These are phyloP conservation scores for Jackrogersella minutella DNA, from an alignment of 495 filamentous ascomycete genomes.

Conservation along the genomic window DNA sequence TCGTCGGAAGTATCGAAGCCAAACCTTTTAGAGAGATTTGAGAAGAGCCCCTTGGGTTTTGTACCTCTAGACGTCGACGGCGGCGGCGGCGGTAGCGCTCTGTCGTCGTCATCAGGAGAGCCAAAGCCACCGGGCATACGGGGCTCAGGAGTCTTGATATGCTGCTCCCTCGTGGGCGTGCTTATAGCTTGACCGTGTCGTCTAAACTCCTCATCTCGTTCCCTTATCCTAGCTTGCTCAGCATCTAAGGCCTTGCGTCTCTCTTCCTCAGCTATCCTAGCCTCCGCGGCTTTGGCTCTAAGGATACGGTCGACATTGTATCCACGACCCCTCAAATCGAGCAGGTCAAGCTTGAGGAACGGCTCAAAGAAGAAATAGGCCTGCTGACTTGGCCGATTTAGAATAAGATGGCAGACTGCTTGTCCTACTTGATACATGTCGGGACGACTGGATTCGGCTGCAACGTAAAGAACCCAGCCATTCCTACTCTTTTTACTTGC, in stretches of 20 bases:
- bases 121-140: conserved; percentile 76
- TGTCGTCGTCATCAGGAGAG: conserved; percentile 57
- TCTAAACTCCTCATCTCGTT: conserved; percentile 64
- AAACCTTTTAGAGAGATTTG: conserved; percentile 67
- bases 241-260: conserved; percentile 78
- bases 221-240: conserved; percentile 71
- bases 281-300: conserved; percentile 81
- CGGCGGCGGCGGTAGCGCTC: conserved; percentile 27
- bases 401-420: conserved; percentile 77
- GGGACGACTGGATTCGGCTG: conserved; percentile 59
- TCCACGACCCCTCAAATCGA: conserved; percentile 78
- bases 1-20: conserved; percentile 64
- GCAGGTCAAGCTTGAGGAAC: conserved; percentile 78
- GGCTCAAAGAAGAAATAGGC: conserved; percentile 87
- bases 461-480: conserved; percentile 57
- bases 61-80: conserved; percentile 35
- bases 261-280: conserved; percentile 82
- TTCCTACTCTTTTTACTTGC: conserved; percentile 52
- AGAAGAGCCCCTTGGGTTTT: conserved; percentile 64
- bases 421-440: conserved; percentile 91
- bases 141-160: conserved; percentile 42
- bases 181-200: conserved; percentile 49
- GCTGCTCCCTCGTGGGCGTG: conserved; percentile 47
- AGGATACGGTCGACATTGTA: conserved; percentile 96
- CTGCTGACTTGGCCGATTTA: conserved; percentile 84